These are phyloP conservation scores for Apiotrichum laibachii DNA, from an alignment of 1,284 basidiomycete genomes.

Conservation along the genomic window DNA sequence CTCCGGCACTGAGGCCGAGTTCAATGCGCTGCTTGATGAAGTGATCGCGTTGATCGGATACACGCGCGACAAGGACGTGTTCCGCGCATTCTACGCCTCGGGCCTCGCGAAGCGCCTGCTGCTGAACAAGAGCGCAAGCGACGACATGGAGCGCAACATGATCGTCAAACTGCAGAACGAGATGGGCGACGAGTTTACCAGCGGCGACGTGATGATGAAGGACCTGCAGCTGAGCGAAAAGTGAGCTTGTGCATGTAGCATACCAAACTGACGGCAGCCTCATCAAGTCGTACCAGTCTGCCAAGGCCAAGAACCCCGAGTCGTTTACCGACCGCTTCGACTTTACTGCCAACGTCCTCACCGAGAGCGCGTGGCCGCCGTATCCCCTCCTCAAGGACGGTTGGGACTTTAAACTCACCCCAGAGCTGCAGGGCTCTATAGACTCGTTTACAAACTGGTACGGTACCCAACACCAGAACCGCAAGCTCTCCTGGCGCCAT, in stretches of 20 bases:
- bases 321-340: slow-evolving; percentile 46
- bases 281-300: slow-evolving; percentile 53
- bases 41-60: slow-evolving; percentile 80
- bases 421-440: slow-evolving; percentile 68
- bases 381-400: slow-evolving; percentile 48
- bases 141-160: slow-evolving; percentile 87
- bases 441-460: slow-evolving; percentile 67
- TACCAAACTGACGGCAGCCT: slow-evolving; percentile 36
- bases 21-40: slow-evolving; percentile 68
- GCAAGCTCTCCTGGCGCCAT: slow-evolving; percentile 74
- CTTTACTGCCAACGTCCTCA: slow-evolving; percentile 57
- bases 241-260: slow-evolving; percentile 30
- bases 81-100: slow-evolving; percentile 90
- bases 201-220: slow-evolving; percentile 53
- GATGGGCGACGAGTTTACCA: slow-evolving; percentile 53
- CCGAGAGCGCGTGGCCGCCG: slow-evolving; percentile 59
- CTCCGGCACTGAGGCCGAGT: slow-evolving; percentile 65
- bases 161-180: slow-evolving; percentile 78
- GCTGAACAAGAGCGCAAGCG: slow-evolving; percentile 78
- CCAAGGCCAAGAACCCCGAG: slow-evolving; percentile 45
- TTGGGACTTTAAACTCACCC: slow-evolving; percentile 42
- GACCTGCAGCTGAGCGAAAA: slow-evolving; percentile 50
- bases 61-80: slow-evolving; percentile 83
- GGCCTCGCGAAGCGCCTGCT: slow-evolving; percentile 84
- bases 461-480: slow-evolving; percentile 65